Evolutionary conservation across 116 monocot genomes (phyloP), one percentile per base, ranked within the genome.

Genomic region (Trichopus zeylanicus): DNA sequence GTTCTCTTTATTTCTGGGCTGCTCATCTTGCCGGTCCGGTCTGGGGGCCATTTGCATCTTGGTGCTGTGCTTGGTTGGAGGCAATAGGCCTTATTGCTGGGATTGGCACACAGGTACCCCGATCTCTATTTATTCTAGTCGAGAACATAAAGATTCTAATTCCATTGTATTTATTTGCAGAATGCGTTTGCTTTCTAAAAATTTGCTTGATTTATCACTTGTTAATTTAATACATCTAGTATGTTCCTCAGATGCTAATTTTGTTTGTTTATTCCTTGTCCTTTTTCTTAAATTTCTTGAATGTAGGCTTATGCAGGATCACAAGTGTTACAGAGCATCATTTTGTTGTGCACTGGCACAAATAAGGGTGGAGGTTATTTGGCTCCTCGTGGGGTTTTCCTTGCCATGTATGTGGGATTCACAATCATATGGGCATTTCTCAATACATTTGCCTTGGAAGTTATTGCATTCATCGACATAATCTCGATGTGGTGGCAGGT

Each of bases 21-120:
- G 92, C 87, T 63, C 87, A 92, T 63, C 65, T 92, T 54, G 84
- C 92, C 21, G 84, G 92, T 24, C 87, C 87, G n/a, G 81, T 71
- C 1, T 92, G 92, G 92, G 92, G 84, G 9, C 92, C 92, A n/a
- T n/a, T n/a, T n/a, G 92, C 87, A 54, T 92, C 92, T 13, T 92
- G 92, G 92, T 87, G 84, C 31, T 87, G 87, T 46, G 87, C 87
- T 51, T 87, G 92, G 92, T 49, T 83, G 46, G 87, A 92, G 73
- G 73, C 83, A 18, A 87, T 92, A 21, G 87, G 92, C 24, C 84
- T 87, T 1, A 72, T 87, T 64, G 74, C 84, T 61, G 83, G 91
- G 51, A 86, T 86, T 22, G 91, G 91, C 16, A 86, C 91, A 56
- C 87, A 87, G 81, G 91, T 83, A 65, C 4, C 4, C 24, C 20